phyloP scores from a whole-genome alignment of 2,329 filamentous ascomycete species.

The Colletotrichum higginsianum region DNA sequence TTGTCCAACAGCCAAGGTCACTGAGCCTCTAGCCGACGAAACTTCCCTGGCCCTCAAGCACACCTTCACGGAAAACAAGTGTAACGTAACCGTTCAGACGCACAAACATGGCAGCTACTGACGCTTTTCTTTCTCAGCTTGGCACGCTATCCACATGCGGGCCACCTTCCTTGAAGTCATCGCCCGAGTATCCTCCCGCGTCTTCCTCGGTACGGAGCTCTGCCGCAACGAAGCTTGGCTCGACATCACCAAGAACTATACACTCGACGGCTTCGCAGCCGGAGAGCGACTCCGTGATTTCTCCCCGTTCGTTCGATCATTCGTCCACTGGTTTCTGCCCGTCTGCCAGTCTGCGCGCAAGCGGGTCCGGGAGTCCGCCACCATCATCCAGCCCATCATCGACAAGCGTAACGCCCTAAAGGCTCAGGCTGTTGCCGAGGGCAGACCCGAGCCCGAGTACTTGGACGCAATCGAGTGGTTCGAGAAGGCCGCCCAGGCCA shows the following conservation, averaged over 20 bases:
- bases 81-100: neutral
- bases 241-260: slow-evolving; percentile 59
- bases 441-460: slow-evolving; percentile 30
- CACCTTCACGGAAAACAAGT: slow-evolving; percentile 10
- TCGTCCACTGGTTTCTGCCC: slow-evolving; percentile 62
- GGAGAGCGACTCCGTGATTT: slow-evolving; percentile 56
- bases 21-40: slow-evolving; percentile 30
- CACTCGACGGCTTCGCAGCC: slow-evolving; percentile 55
- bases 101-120: neutral
- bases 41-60: slow-evolving; percentile 9
- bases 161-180: slow-evolving; percentile 51
- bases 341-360: slow-evolving; percentile 54
- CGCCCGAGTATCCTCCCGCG: slow-evolving; percentile 63
- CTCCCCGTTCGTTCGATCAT: slow-evolving; percentile 55
- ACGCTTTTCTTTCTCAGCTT: slow-evolving; percentile 41
- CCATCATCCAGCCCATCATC: slow-evolving; percentile 53
- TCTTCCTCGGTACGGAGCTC: slow-evolving; percentile 62
- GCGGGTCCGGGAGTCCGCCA: slow-evolving; percentile 54
- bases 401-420: slow-evolving; percentile 47
- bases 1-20: slow-evolving; percentile 22
- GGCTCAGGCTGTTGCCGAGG: slow-evolving; percentile 45
- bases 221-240: slow-evolving; percentile 65
- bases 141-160: slow-evolving; percentile 30
- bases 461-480: slow-evolving; percentile 62
- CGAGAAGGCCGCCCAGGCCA: slow-evolving; percentile 51